phyloP scores from a whole-genome alignment of 2,329 filamentous ascomycete genomes.

The Penicillium polonicum region DNA sequence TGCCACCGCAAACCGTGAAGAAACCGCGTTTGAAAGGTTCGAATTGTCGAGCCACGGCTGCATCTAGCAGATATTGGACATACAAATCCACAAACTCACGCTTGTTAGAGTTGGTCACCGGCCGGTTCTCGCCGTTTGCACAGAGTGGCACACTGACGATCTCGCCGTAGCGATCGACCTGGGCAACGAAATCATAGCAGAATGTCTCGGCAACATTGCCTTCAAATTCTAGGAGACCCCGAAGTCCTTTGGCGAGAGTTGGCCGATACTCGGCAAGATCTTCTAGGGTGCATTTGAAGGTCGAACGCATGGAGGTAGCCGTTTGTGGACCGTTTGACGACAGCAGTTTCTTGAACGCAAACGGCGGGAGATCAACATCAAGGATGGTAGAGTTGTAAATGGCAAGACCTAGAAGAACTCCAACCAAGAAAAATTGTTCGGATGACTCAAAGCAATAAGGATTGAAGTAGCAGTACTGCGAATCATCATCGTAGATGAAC shows the following conservation, averaged over 20 bases:
- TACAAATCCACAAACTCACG: slow-evolving; percentile 86
- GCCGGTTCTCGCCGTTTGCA: slow-evolving; percentile 66
- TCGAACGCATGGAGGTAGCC: slow-evolving; percentile 52
- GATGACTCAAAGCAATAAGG: slow-evolving; percentile 85
- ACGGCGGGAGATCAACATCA: slow-evolving; percentile 82
- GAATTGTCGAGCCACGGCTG: slow-evolving; percentile 75
- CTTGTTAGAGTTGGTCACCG: slow-evolving; percentile 81
- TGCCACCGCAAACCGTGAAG: slow-evolving; percentile 86
- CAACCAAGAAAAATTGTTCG: slow-evolving; percentile 87
- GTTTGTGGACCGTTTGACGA: slow-evolving; percentile 61
- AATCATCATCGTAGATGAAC: slow-evolving; percentile 89
- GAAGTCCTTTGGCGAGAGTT: slow-evolving; percentile 69
- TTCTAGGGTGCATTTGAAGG: slow-evolving; percentile 71
- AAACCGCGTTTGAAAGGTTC: slow-evolving; percentile 94
- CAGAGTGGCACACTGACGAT: slow-evolving; percentile 68
- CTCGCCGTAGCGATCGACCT: slow-evolving; percentile 74
- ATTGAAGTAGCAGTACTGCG: slow-evolving; percentile 89
- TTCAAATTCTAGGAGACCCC: slow-evolving; percentile 75
- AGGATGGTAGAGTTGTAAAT: slow-evolving; percentile 95
- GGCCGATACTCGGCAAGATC: slow-evolving; percentile 83
- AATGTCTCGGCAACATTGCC: slow-evolving; percentile 80
- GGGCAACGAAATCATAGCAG: slow-evolving; percentile 75
- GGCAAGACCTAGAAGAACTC: slow-evolving; percentile 80
- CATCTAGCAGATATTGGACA: slow-evolving; percentile 75
- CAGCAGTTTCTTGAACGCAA: slow-evolving; percentile 84